A percentile compares a stretch with the other conserved stretches of the same genome.
Evolutionary conservation across 257 asterid species (phyloP).

Genomic region (Solanum chiquidenum): DNA sequence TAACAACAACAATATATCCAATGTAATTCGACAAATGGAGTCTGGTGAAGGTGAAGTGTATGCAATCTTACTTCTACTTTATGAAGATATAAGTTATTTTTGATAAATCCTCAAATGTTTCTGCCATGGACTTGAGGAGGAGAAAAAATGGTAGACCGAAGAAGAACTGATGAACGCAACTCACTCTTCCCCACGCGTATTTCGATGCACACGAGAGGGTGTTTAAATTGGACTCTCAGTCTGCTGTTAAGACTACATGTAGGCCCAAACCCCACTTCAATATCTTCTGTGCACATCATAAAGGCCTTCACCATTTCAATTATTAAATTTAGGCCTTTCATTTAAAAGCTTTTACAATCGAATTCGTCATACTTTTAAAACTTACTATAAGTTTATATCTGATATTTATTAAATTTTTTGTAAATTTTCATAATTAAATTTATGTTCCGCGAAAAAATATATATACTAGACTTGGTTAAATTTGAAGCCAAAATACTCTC

Average conservation of each 20-base stretch:
- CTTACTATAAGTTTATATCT: too few relatives aligned
- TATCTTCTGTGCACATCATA: background rate
- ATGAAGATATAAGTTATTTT: background rate
- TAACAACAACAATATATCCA: background rate
- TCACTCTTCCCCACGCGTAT: background rate
- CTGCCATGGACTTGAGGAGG: background rate
- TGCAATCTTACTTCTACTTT: background rate
- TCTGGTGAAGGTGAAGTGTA: background rate
- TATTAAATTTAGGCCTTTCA: background rate
- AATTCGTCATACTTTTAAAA: background rate
- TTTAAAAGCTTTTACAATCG: background rate
- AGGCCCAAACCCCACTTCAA: background rate
- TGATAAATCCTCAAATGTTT: rapidly evolving
- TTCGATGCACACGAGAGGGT: background rate
- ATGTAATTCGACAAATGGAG: background rate
- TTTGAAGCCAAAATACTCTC: too few relatives aligned
- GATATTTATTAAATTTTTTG: too few relatives aligned
- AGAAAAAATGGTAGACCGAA: background rate
- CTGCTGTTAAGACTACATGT: background rate
- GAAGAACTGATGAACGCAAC: background rate
- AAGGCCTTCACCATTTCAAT: background rate
- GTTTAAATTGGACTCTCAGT: background rate
- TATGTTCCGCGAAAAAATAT: too few relatives aligned
- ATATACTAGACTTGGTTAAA: too few relatives aligned
- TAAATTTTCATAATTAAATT: too few relatives aligned